Base-by-base conservation (phyloP, 2,329 filamentous ascomycete species). In the Epichloe aotearoae region DNA sequence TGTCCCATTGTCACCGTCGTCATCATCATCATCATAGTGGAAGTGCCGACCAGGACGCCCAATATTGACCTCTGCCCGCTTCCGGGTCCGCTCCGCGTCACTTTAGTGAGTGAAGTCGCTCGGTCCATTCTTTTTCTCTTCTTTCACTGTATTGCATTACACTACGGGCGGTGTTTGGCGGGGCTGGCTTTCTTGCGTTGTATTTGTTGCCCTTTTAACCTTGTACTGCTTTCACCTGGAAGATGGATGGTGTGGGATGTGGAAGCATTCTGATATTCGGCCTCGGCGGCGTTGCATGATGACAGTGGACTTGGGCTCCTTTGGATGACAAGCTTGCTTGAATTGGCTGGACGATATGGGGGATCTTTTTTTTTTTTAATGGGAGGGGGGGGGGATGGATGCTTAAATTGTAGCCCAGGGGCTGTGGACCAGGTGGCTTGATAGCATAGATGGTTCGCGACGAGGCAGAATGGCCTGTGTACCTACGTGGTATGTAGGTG, bases 141-240 rank as follows among this genome's bases (percentile, higher is more conserved):
- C 17, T 46, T 11, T 39, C n/a, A 26, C 26, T 52, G 39, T 45
- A 39, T 44, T 41, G 46, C 46, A 51, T 45, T 45, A 48, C 20
- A 19, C 30, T 30, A 49, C 7, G n/a, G 30, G 39, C 34, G 44
- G 41, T 26, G 52, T 50, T 50, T 45, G 34, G n/a, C 15, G 52
- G 52, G 41, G 52, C 38, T 46, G 41, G 49, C 17, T 50, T 46
- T 52, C 37, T 34, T 43, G 8, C 39, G 19, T 45, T 37, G 26
- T 34, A 10, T 33, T 12, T 36, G 8, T 12, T 48, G 19, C 23
- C 17, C 17, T 19, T 20, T 40, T 3, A 4, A 1, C 17, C 7
- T 40, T 40, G 38, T 17, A 19, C 4, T 40, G n/a, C 38, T 17
- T 40, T 19, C 7, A 19, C 8, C n/a, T 40, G 7, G 38, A 40